Percentiles rank a stretch among this genome's conserved stretches.
phyloP scores from a whole-genome alignment of 2,329 filamentous ascomycete genomes.

The Lecanoromycetidae sp. region DNA sequence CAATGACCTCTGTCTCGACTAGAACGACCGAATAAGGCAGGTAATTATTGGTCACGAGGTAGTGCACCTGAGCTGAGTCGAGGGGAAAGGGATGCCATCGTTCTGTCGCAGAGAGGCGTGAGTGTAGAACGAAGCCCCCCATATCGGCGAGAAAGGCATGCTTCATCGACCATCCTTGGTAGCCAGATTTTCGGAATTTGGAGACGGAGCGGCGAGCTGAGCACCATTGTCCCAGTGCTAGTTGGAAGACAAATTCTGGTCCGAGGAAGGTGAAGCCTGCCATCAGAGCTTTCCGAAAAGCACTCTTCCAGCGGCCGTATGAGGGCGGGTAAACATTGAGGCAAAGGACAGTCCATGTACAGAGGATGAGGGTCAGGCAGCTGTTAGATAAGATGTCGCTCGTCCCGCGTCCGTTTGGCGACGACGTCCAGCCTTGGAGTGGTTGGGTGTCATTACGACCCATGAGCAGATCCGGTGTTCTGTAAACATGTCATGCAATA shows the following conservation, averaged over 20 bases:
- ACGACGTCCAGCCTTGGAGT: slow-evolving; percentile 10
- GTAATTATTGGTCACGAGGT: background rate
- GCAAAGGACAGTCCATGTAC: slow-evolving; percentile 10
- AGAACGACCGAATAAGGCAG: background rate
- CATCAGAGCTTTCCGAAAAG: background rate
- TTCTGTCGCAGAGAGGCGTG: slow-evolving; percentile 6
- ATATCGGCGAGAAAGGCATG: slow-evolving; percentile 22
- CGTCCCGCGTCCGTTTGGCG: slow-evolving; percentile 10
- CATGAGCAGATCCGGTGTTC: no score
- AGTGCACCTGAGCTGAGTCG: slow-evolving; percentile 3
- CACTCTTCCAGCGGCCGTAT: background rate
- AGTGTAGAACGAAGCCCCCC: slow-evolving; percentile 20
- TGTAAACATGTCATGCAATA: no score
- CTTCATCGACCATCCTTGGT: slow-evolving; percentile 18
- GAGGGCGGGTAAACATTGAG: slow-evolving; percentile 8
- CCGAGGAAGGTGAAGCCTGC: background rate
- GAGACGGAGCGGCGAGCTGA: slow-evolving; percentile 2
- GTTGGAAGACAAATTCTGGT: slow-evolving; percentile 9
- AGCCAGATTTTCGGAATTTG: background rate
- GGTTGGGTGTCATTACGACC: background rate
- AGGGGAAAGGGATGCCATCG: slow-evolving; percentile 8
- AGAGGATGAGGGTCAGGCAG: slow-evolving; percentile 13
- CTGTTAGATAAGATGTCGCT: slow-evolving; percentile 11
- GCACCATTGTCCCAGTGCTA: slow-evolving; percentile 9
- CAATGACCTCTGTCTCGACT: slow-evolving; percentile 6